A percentile compares a stretch with the other conserved stretches of the same genome.
Evolutionary conservation across 495 filamentous ascomycete species (phyloP).

Genomic region (Neurospora tetrasperma): DNA sequence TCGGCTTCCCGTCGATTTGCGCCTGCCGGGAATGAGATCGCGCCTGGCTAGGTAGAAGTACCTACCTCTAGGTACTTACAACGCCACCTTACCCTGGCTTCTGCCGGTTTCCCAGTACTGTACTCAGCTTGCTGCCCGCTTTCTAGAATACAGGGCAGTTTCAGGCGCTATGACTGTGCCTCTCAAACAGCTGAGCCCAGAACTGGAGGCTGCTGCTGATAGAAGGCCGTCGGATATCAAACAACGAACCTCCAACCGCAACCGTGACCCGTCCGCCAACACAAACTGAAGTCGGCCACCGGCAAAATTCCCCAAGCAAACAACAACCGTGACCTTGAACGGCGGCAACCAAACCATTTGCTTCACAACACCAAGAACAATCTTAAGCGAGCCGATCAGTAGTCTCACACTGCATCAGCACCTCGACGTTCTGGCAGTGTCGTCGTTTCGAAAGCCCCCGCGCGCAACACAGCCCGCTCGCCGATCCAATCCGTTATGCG

Average conservation of each 20-base stretch:
- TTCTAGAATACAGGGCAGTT: background rate
- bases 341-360: background rate
- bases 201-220: background rate
- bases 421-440: background rate
- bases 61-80: too few species aligned
- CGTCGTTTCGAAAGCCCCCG: background rate
- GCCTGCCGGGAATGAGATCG: background rate
- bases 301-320: background rate
- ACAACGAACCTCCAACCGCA: too few species aligned
- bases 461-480: background rate
- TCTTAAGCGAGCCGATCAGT: background rate
- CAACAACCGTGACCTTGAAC: background rate
- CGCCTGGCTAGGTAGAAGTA: too few species aligned
- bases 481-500: slow-evolving; percentile 6
- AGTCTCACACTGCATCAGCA: background rate
- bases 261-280: background rate
- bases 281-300: background rate
- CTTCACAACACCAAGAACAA: background rate
- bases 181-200: background rate
- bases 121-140: background rate
- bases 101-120: background rate
- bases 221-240: too few species aligned
- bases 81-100: background rate
- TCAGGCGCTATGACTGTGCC: background rate
- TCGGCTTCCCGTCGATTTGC: background rate